Conservation (phyloP, 164 flowering plant genomes). For the Chloranthus sessilifolius region DNA sequence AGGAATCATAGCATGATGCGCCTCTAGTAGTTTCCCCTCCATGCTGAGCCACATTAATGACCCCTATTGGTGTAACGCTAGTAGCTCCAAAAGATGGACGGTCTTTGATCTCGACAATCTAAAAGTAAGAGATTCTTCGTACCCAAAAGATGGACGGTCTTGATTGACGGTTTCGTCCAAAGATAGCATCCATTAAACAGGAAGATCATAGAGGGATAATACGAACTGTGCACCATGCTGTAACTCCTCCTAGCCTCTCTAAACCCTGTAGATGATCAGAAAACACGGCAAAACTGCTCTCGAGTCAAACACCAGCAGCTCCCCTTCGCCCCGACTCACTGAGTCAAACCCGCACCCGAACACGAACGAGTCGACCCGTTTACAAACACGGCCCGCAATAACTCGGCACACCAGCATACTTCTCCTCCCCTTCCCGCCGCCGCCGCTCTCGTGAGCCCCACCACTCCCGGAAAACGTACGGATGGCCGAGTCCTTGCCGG, state of each 20-base stretch:
- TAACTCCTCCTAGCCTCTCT: too few relatives aligned
- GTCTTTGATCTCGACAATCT: too few relatives aligned
- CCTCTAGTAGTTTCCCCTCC: too few relatives aligned
- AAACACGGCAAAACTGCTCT: conserved; percentile 96
- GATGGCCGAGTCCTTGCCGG: conserved; percentile 45
- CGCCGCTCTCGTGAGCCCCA: conserved; percentile 70
- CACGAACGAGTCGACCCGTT: conserved; percentile 41
- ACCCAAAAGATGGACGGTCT: too few relatives aligned
- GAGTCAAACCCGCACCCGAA: conserved; percentile 66
- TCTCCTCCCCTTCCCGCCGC: conserved; percentile 72
- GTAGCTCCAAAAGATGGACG: too few relatives aligned
- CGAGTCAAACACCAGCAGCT: conserved; percentile 77
- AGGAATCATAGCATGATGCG: not conserved
- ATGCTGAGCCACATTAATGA: too few relatives aligned
- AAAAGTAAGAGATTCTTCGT: too few relatives aligned
- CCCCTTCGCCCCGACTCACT: conserved; percentile 65
- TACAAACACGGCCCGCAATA: conserved; percentile 78
- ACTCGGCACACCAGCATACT: conserved; percentile 97
- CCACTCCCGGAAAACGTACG: conserved; percentile 83
- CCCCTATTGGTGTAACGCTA: too few relatives aligned
- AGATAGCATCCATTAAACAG: too few relatives aligned
- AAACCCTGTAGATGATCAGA: conserved; percentile 76
- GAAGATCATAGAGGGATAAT: too few relatives aligned
- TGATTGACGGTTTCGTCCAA: too few relatives aligned
- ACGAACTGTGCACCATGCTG: too few relatives aligned